phyloP scores from a whole-genome alignment of 2,329 filamentous ascomycete genomes.

The Neonectria faginata region DNA sequence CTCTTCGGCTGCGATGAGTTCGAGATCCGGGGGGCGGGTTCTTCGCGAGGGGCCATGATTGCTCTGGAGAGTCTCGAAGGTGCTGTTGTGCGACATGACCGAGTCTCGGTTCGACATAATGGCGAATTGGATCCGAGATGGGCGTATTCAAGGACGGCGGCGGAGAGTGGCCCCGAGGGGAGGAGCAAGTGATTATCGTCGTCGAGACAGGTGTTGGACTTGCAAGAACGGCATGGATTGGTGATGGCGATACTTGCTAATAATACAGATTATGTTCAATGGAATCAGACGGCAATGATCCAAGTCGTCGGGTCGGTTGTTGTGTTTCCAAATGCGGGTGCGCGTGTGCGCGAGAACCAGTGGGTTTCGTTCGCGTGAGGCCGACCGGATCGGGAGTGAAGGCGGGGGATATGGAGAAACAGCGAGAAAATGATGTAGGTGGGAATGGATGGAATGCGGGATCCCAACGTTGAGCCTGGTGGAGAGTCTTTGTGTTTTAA shows the following conservation, averaged over 20 bases:
- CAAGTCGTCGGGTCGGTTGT: slow-evolving; percentile 13
- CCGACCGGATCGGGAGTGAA: neutral
- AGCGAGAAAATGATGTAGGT: slow-evolving; percentile 23
- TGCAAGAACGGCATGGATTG: slow-evolving; percentile 35
- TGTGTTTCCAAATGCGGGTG: slow-evolving; percentile 21
- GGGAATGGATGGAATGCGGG: slow-evolving; percentile 36
- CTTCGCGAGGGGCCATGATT: slow-evolving; percentile 39
- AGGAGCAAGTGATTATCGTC: slow-evolving; percentile 26
- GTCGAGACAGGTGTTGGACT: slow-evolving; percentile 29
- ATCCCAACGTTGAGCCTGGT: slow-evolving; percentile 31
- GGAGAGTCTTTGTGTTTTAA: slow-evolving; percentile 31
- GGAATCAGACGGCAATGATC: slow-evolving; percentile 2
- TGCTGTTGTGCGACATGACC: slow-evolving; percentile 39
- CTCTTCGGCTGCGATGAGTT: slow-evolving; percentile 44
- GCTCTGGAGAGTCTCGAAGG: slow-evolving; percentile 42
- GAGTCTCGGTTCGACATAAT: slow-evolving; percentile 45
- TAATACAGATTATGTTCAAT: neutral
- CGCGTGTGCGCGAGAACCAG: slow-evolving; percentile 20
- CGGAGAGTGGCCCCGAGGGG: slow-evolving; percentile 17
- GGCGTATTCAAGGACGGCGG: neutral
- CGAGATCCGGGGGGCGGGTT: slow-evolving; percentile 43
- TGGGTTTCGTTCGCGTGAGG: slow-evolving; percentile 2
- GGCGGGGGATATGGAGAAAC: neutral
- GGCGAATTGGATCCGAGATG: neutral
- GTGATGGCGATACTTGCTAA: slow-evolving; percentile 8